A percentile compares a stretch with the other conserved stretches of the same genome.
Evolutionary conservation across 2,329 filamentous ascomycete genomes (phyloP).

Genomic region (Fusarium veterinarium): DNA sequence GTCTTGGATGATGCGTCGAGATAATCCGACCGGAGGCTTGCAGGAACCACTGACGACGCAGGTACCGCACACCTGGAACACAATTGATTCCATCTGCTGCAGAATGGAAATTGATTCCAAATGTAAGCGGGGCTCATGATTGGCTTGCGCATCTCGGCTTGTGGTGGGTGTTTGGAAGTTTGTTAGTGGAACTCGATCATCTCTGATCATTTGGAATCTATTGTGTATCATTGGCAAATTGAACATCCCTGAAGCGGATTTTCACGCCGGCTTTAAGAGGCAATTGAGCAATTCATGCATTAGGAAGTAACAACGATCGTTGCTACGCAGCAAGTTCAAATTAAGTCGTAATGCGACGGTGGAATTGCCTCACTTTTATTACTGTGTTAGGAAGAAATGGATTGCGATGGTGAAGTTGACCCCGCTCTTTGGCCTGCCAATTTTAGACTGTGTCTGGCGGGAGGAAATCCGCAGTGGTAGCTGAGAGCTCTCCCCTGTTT

Average conservation of each 20-base stretch:
- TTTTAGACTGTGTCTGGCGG: background rate
- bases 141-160: background rate
- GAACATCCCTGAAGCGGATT: background rate
- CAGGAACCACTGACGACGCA: constrained; percentile 2
- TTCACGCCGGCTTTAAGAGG: background rate
- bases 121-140: constrained; percentile 24
- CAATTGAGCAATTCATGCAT: background rate
- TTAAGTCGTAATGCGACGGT: background rate
- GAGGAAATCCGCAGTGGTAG: background rate
- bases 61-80: constrained; percentile 3
- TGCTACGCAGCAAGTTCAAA: background rate
- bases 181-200: constrained; percentile 1
- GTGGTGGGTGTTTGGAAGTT: background rate
- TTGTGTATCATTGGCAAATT: background rate
- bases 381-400: background rate
- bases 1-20: background rate
- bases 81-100: constrained; percentile 20
- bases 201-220: background rate
- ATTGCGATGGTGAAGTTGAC: constrained; percentile 14
- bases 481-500: constrained; percentile 2
- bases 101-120: constrained; percentile 28
- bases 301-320: background rate
- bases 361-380: constrained; percentile 8
- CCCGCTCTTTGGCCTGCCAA: constrained; percentile 27
- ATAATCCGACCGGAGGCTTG: background rate